phyloP scores from a whole-genome alignment of 305 asterid species.

The Fraxinus angustifolia region DNA sequence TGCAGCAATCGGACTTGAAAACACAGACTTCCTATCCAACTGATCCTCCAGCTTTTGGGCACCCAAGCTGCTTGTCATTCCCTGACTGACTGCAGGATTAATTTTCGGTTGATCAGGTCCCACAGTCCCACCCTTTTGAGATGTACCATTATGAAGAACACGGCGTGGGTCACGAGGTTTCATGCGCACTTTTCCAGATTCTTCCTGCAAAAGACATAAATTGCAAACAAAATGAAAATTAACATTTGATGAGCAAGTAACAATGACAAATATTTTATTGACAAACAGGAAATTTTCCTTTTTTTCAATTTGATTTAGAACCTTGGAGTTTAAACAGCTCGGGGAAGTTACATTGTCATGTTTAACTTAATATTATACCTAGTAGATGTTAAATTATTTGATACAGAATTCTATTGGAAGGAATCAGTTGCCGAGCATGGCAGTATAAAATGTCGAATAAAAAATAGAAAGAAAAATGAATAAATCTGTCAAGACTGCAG shows the following conservation, averaged over 20 bases:
- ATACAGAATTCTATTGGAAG: not conserved
- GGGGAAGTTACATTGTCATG: not conserved
- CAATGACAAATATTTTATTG: not conserved
- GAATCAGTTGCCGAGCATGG: constrained; percentile 9
- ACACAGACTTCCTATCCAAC: constrained; percentile 38
- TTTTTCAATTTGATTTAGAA: constrained; percentile 6
- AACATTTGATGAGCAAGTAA: not conserved
- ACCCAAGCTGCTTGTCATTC: constrained; percentile 30
- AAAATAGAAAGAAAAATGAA: not conserved
- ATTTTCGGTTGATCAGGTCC: constrained; percentile 48
- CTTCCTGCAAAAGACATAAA: constrained; percentile 60
- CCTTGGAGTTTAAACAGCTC: constrained; percentile 2
- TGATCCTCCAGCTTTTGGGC: constrained; percentile 50
- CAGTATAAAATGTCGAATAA: not conserved
- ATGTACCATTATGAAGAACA: constrained; percentile 50
- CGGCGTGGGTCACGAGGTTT: constrained; percentile 98
- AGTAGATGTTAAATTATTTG: not conserved
- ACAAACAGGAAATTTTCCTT: not conserved
- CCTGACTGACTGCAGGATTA: constrained; percentile 34
- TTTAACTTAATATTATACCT: constrained; percentile 10
- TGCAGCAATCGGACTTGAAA: constrained; percentile 38
- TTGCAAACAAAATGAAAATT: constrained; percentile 16
- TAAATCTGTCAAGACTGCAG: not conserved
- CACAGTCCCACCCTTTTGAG: constrained; percentile 38
- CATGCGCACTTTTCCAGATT: constrained; percentile 68